Conservation (phyloP, 1,139 yeast genomes). For the Blastobotrys malaysiensis region DNA sequence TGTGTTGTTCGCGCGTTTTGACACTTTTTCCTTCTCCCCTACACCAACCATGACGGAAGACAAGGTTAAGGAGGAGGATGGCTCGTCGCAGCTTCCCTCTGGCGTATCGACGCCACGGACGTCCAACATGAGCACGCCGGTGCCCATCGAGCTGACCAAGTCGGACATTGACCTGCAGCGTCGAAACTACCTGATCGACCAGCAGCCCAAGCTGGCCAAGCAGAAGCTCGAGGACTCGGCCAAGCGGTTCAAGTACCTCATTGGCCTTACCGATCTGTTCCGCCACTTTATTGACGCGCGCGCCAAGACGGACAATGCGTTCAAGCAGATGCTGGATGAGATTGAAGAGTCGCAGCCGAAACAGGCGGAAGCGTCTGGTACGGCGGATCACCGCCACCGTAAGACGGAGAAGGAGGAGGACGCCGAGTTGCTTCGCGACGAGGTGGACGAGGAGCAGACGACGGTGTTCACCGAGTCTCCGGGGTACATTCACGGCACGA, state of each 20-base stretch:
- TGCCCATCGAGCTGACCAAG: slow-evolving; percentile 22
- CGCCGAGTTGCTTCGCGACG: slow-evolving; percentile 75
- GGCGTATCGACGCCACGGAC: slow-evolving; percentile 12
- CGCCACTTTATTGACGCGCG: slow-evolving; percentile 81
- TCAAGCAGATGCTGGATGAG: slow-evolving; percentile 52
- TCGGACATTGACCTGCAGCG: slow-evolving; percentile 25
- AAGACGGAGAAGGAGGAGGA: slow-evolving; percentile 91
- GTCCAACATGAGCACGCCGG: slow-evolving; percentile 17
- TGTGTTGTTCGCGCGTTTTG: neutral
- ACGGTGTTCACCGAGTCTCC: slow-evolving; percentile 78
- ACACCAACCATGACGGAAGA: neutral
- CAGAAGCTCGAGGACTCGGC: slow-evolving; percentile 50
- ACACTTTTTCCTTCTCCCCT: slow-evolving; percentile 1
- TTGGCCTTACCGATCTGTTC: slow-evolving; percentile 80
- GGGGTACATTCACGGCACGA: slow-evolving; percentile 52
- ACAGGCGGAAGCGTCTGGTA: slow-evolving; percentile 22
- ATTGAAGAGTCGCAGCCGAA: slow-evolving; percentile 41
- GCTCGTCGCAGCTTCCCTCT: slow-evolving; percentile 8
- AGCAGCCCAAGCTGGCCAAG: slow-evolving; percentile 23
- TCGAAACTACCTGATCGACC: slow-evolving; percentile 27
- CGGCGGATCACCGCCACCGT: slow-evolving; percentile 34
- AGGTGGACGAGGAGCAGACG: slow-evolving; percentile 35
- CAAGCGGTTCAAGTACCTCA: slow-evolving; percentile 69
- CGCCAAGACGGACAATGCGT: slow-evolving; percentile 66
- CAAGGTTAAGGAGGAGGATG: neutral